Percentiles rank a stretch among this genome's conserved stretches.
These are phyloP conservation scores for Colletotrichum sp. DNA, from an alignment of 2,329 filamentous ascomycete genomes.

Conservation along the genomic window DNA sequence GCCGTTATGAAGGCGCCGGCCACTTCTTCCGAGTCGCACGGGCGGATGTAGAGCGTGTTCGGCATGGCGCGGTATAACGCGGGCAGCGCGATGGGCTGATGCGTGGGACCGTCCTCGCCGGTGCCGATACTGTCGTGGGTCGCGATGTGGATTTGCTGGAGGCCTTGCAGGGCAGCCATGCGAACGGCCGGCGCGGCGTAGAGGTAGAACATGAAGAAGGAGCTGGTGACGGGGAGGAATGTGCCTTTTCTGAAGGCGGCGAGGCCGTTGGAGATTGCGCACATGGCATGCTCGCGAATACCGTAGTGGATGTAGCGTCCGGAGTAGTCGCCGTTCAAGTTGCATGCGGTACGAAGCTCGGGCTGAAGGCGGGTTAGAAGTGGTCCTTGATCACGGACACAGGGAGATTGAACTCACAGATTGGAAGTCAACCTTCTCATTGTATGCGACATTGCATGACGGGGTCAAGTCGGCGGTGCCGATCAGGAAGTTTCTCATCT, in stretches of 20 bases:
- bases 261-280: slow-evolving; percentile 60
- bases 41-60: slow-evolving; percentile 65
- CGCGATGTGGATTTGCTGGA: slow-evolving; percentile 63
- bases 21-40: slow-evolving; percentile 62
- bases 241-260: slow-evolving; percentile 61
- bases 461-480: slow-evolving; percentile 59
- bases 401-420: neutral
- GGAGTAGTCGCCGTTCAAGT: slow-evolving; percentile 58
- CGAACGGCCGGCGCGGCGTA: slow-evolving; percentile 63
- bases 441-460: slow-evolving; percentile 62
- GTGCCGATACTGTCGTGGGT: slow-evolving; percentile 67
- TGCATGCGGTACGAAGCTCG: slow-evolving; percentile 43
- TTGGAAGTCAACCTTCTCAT: slow-evolving; percentile 55
- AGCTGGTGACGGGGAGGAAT: slow-evolving; percentile 61
- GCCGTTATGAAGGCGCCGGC: slow-evolving; percentile 59
- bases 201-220: slow-evolving; percentile 69
- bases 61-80: slow-evolving; percentile 68
- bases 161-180: slow-evolving; percentile 63
- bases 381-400: fast-evolving
- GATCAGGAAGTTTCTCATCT: slow-evolving; percentile 55
- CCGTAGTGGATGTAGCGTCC: slow-evolving; percentile 66
- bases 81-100: slow-evolving; percentile 65
- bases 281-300: slow-evolving; percentile 68
- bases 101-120: slow-evolving; percentile 66
- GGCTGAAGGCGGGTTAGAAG: slow-evolving; percentile 27